Evolutionary conservation across 441 rosid species (phyloP).

Genomic region (Eruca vesicaria): DNA sequence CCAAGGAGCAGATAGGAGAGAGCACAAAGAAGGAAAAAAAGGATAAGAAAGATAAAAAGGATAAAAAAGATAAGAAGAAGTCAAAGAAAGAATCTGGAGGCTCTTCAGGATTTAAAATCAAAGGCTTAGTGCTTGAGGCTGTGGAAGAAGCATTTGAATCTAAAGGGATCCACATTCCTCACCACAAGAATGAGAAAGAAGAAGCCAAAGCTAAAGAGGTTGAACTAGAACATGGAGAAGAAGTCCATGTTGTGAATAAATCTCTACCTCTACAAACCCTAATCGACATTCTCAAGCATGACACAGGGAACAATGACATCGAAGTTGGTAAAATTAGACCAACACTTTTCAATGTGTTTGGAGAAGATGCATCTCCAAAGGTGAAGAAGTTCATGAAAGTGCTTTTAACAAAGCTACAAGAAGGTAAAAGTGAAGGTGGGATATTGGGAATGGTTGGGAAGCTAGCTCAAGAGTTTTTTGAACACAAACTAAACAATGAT

Average conservation of each 20-base stretch:
- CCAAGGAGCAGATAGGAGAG: slow-evolving; percentile 93
- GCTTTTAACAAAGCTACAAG: slow-evolving; percentile 53
- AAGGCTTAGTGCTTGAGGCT: slow-evolving; percentile 47
- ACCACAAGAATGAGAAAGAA: slow-evolving; percentile 33
- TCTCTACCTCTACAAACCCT: slow-evolving; percentile 79
- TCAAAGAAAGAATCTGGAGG: slow-evolving; percentile 35
- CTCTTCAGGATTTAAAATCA: slow-evolving; percentile 42
- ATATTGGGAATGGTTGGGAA: slow-evolving; percentile 77
- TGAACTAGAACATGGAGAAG: slow-evolving; percentile 41
- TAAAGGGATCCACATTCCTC: slow-evolving; percentile 40
- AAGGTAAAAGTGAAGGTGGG: slow-evolving; percentile 43
- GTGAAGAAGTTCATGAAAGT: slow-evolving; percentile 89
- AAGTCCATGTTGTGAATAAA: slow-evolving; percentile 50
- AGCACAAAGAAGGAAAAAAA: slow-evolving; percentile 54
- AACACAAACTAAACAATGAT: slow-evolving; percentile 65
- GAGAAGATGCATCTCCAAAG: slow-evolving; percentile 83
- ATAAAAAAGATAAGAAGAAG: slow-evolving; percentile 5
- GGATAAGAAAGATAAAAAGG: slow-evolving; percentile 18
- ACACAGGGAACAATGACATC: slow-evolving; percentile 75
- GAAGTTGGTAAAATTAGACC: slow-evolving; percentile 80
- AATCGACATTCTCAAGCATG: slow-evolving; percentile 66
- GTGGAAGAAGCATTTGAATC: slow-evolving; percentile 38
- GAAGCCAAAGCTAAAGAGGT: slow-evolving; percentile 38
- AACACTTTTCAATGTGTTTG: slow-evolving; percentile 63
- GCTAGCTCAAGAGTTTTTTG: slow-evolving; percentile 76